Conservation (phyloP, 1,284 basidiomycete species). For the Ganoderma meredithae region DNA sequence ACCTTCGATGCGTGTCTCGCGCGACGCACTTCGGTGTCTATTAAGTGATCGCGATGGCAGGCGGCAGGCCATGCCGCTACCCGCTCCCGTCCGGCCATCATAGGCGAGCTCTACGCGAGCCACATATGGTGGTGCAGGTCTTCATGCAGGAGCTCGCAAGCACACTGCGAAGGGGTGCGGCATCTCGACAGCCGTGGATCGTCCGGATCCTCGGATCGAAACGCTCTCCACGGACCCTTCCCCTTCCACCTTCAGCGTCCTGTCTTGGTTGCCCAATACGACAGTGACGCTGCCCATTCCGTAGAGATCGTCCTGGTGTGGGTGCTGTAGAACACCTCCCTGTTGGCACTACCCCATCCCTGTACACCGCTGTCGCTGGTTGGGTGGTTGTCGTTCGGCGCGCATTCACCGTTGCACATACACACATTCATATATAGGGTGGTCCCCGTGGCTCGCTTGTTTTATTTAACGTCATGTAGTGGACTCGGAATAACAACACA, state of each 20-base stretch:
- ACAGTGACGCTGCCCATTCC: background rate
- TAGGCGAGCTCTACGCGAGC: background rate
- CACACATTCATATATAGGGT: slow-evolving; percentile 4
- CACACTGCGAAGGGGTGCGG: slow-evolving; percentile 7
- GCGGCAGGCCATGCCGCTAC: background rate
- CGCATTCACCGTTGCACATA: background rate
- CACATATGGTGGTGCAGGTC: slow-evolving; percentile 4
- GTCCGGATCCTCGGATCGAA: slow-evolving; percentile 16
- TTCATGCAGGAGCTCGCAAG: background rate
- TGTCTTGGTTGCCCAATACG: slow-evolving; percentile 3
- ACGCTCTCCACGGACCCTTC: background rate
- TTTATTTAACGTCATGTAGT: slow-evolving; percentile 30
- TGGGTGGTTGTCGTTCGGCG: background rate
- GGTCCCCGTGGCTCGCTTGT: slow-evolving; percentile 15
- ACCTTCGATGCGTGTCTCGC: slow-evolving; percentile 2
- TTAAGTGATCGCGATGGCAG: background rate
- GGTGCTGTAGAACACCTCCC: background rate
- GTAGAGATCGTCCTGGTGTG: slow-evolving; percentile 2
- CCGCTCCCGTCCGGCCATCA: background rate
- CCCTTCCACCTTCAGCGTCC: background rate
- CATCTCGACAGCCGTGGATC: slow-evolving; percentile 23
- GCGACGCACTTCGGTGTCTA: background rate
- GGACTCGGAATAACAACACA: slow-evolving; percentile 23
- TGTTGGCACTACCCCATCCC: background rate
- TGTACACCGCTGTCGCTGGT: background rate